Evolutionary conservation across 2,329 filamentous ascomycete genomes (phyloP).

Genomic region (Aspergillus niger): DNA sequence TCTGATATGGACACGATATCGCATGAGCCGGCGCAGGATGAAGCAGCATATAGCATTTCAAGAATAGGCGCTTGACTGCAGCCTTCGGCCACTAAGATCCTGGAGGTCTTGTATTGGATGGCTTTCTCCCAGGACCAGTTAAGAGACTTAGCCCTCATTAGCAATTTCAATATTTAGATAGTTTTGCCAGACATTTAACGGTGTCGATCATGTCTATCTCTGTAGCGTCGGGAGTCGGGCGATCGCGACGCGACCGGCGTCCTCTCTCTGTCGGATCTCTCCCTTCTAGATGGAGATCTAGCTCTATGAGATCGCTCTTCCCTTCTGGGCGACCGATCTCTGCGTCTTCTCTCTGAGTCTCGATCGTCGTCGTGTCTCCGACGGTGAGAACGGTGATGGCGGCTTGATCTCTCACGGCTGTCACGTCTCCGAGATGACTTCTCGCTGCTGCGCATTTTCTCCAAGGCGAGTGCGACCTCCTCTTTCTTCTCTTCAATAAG

Average conservation of each 20-base stretch:
- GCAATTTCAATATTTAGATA: slow-evolving; percentile 7
- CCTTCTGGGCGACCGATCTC: slow-evolving; percentile 29
- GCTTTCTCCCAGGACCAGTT: background rate
- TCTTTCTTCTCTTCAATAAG: slow-evolving; percentile 89
- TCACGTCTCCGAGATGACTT: slow-evolving; percentile 37
- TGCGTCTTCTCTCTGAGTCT: slow-evolving; percentile 35
- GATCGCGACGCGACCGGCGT: slow-evolving; percentile 33
- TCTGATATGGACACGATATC: background rate
- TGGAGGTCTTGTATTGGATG: slow-evolving; percentile 1
- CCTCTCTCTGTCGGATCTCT: slow-evolving; percentile 31
- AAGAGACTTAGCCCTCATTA: background rate
- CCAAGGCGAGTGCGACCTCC: slow-evolving; percentile 73
- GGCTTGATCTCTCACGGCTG: slow-evolving; percentile 43
- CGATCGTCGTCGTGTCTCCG: slow-evolving; percentile 35
- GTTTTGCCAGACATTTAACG: slow-evolving; percentile 24
- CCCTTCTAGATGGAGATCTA: slow-evolving; percentile 30
- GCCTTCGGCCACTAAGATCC: background rate
- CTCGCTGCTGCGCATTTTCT: slow-evolving; percentile 56
- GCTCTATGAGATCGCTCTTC: slow-evolving; percentile 28
- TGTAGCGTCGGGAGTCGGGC: slow-evolving; percentile 29
- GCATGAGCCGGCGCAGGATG: background rate
- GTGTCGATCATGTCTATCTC: slow-evolving; percentile 36
- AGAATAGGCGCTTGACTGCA: background rate
- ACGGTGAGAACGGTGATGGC: slow-evolving; percentile 46
- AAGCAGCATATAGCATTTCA: background rate